phyloP scores from a whole-genome alignment of 495 filamentous ascomycete species.

The Xylaria acuta region DNA sequence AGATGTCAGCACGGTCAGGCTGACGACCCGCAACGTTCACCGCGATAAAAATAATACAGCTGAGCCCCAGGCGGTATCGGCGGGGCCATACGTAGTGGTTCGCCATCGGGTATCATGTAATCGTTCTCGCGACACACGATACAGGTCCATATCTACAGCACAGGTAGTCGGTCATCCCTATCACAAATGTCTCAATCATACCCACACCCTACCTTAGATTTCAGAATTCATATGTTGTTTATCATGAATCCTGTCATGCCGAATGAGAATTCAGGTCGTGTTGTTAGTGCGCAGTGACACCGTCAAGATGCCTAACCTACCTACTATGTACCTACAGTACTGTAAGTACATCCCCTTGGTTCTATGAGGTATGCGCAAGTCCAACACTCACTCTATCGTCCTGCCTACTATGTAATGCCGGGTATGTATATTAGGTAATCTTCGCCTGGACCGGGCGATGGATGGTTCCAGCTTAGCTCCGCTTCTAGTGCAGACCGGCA shows the following conservation, averaged over 20 bases:
- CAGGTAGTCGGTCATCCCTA: background rate
- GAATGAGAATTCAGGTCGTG: background rate
- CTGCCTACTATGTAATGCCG: too few relatives aligned
- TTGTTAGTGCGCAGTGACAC: background rate
- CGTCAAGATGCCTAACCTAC: background rate
- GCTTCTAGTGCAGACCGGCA: background rate
- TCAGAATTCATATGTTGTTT: background rate
- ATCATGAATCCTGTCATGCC: background rate
- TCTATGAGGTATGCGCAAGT: background rate
- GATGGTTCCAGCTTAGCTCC: background rate
- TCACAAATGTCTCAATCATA: background rate
- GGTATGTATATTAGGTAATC: background rate
- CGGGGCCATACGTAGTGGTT: background rate
- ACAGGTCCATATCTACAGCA: background rate
- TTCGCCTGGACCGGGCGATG: background rate
- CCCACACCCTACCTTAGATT: background rate
- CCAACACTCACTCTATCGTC: too few relatives aligned
- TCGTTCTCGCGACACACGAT: background rate
- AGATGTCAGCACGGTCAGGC: background rate
- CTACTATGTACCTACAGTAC: too few relatives aligned
- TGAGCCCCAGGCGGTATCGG: background rate
- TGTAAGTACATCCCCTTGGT: too few relatives aligned
- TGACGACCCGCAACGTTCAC: background rate
- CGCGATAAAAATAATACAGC: slow-evolving; percentile 22
- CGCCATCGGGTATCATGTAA: background rate